Conservation (phyloP, 2,329 filamentous ascomycete species). For the Pseudogymnoascus sp. region DNA sequence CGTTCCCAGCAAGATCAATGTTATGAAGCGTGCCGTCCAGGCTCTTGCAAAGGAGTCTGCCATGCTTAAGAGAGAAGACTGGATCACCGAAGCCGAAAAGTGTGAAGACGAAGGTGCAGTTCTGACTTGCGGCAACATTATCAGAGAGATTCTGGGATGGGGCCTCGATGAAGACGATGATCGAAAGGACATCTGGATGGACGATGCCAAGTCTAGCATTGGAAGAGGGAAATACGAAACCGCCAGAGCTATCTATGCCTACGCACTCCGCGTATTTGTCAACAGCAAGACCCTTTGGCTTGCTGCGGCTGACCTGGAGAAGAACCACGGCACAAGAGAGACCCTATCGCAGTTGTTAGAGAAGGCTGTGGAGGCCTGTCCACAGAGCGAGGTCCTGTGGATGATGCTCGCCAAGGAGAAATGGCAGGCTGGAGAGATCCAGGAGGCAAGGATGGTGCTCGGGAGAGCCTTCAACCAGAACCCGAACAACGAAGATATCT, state of each 20-base stretch:
- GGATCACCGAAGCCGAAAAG: constrained; percentile 89
- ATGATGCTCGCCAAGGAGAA: constrained; percentile 94
- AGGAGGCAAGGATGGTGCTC: constrained; percentile 78
- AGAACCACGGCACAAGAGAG: constrained; percentile 78
- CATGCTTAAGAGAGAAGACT: constrained; percentile 95
- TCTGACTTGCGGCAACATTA: constrained; percentile 80
- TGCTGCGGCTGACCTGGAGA: constrained; percentile 83
- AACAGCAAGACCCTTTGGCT: constrained; percentile 85
- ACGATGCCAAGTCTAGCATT: constrained; percentile 80
- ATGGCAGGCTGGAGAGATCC: constrained; percentile 79
- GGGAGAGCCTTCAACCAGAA: constrained; percentile 90
- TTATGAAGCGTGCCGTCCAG: constrained; percentile 91
- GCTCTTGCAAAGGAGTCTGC: constrained; percentile 83
- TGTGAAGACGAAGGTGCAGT: constrained; percentile 88
- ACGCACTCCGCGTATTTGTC: constrained; percentile 81
- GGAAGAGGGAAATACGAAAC: constrained; percentile 79
- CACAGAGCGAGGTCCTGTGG: constrained; percentile 86
- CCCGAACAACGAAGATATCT: constrained; percentile 95
- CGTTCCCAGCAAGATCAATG: constrained; percentile 69
- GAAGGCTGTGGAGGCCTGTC: constrained; percentile 89
- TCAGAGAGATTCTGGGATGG: constrained; percentile 89
- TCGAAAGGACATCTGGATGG: constrained; percentile 90
- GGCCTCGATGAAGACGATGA: constrained; percentile 93
- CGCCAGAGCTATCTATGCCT: constrained; percentile 86
- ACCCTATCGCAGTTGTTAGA: constrained; percentile 78